Percentiles rank a stretch among this genome's conserved stretches.
Evolutionary conservation across 805 yeast species (phyloP).

Genomic region (Isabelozyma pseudorhagii): DNA sequence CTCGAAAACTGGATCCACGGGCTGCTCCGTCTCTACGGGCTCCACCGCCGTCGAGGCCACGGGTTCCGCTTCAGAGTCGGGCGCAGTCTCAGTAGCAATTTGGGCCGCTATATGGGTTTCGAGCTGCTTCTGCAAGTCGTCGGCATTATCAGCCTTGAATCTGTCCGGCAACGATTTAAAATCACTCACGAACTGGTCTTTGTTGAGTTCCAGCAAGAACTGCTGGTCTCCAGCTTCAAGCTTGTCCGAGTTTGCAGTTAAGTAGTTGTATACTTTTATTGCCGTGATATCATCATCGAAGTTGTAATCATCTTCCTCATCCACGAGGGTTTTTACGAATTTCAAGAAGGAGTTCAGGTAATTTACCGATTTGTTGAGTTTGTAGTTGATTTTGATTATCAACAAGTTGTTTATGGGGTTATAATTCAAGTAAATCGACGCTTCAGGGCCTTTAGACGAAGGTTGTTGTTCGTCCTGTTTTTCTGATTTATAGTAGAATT

Average conservation of each 20-base stretch:
- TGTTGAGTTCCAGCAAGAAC: background rate
- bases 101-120: background rate
- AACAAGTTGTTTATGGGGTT: conserved; percentile 18
- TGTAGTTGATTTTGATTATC: conserved; percentile 20
- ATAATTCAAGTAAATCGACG: conserved; percentile 16
- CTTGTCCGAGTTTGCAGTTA: background rate
- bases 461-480: background rate
- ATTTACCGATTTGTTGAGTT: conserved; percentile 7
- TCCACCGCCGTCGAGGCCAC: background rate
- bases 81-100: background rate
- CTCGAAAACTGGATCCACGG: background rate
- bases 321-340: background rate
- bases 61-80: background rate
- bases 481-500: conserved; percentile 18
- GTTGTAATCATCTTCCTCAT: background rate
- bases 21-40: background rate
- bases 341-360: conserved; percentile 1
- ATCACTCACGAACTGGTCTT: background rate
- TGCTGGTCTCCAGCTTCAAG: background rate
- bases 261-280: background rate
- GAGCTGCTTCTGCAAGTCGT: background rate
- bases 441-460: conserved; percentile 1
- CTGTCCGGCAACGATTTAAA: background rate
- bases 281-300: background rate
- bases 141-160: background rate